These are phyloP conservation scores for Cinchona pubescens DNA, from an alignment of 257 asterid species.

Conservation along the genomic window DNA sequence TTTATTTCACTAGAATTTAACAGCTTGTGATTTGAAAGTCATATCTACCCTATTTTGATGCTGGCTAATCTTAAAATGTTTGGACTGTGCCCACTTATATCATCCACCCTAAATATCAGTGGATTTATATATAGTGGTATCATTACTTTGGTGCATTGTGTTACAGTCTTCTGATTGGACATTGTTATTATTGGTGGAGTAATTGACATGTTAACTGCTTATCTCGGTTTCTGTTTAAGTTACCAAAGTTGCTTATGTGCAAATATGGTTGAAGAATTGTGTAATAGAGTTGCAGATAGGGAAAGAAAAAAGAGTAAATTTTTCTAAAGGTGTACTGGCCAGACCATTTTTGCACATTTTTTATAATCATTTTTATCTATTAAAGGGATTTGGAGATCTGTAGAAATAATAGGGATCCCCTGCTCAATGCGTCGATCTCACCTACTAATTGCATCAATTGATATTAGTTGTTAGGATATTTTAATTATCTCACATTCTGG, in stretches of 20 bases:
- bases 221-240: not conserved
- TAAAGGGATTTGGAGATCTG: not conserved
- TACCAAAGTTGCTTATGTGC: not conserved
- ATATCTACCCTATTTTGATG: not conserved
- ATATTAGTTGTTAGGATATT: not conserved
- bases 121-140: not conserved
- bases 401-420: not conserved
- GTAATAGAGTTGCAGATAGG: not conserved
- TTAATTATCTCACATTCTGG: not conserved
- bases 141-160: not conserved
- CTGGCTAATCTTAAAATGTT: not conserved
- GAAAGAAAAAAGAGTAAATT: not conserved
- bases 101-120: not conserved
- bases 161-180: not conserved
- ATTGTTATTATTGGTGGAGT: not conserved
- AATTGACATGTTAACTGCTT: not conserved
- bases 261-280: not conserved
- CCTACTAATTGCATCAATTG: not conserved
- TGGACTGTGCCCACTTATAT: not conserved
- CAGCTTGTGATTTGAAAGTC: not conserved
- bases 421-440: not conserved
- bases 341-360: not conserved
- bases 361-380: not conserved
- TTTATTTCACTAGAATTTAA: not conserved
- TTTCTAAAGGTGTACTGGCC: not conserved